Evolutionary conservation across 2,329 filamentous ascomycete species (phyloP).

Genomic region (Hortaea sp.): DNA sequence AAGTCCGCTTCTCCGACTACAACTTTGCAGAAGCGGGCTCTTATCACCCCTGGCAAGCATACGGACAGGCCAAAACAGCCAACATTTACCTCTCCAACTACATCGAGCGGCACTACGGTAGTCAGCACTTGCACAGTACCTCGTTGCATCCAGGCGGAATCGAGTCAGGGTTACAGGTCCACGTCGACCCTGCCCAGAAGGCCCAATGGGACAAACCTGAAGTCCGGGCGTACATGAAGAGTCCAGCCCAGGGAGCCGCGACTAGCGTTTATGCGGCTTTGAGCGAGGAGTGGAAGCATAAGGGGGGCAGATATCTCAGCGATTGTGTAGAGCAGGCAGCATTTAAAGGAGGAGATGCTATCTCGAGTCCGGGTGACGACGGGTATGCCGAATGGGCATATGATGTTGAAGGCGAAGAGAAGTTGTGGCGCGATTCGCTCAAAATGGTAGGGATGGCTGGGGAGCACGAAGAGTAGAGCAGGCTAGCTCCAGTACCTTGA

Average conservation of each 20-base stretch:
- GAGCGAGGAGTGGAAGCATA: slow-evolving; percentile 33
- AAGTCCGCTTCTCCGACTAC: slow-evolving; percentile 31
- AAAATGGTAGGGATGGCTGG: slow-evolving; percentile 15
- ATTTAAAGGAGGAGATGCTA: slow-evolving; percentile 13
- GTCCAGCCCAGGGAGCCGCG: slow-evolving; percentile 38
- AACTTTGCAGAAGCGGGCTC: slow-evolving; percentile 22
- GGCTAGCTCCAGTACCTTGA: too few relatives aligned
- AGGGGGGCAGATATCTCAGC: slow-evolving; percentile 38
- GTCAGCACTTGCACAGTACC: slow-evolving; percentile 30
- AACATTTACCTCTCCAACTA: slow-evolving; percentile 43
- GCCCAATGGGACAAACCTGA: slow-evolving; percentile 5
- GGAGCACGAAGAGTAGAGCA: background rate
- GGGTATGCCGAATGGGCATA: slow-evolving; percentile 28
- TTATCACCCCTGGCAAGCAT: slow-evolving; percentile 31
- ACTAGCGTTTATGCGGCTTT: slow-evolving; percentile 39
- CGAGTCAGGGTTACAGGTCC: slow-evolving; percentile 11
- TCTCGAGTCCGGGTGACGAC: slow-evolving; percentile 13
- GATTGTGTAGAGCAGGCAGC: slow-evolving; percentile 30
- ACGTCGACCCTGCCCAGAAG: slow-evolving; percentile 3
- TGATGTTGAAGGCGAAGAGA: slow-evolving; percentile 28
- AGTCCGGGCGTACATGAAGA: slow-evolving; percentile 14
- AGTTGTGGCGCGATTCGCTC: slow-evolving; percentile 32
- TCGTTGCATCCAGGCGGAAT: slow-evolving; percentile 41
- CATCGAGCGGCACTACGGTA: slow-evolving; percentile 40
- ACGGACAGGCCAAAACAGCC: slow-evolving; percentile 42